Conservation (phyloP, 495 filamentous ascomycete genomes). For the Rostrohypoxylon terebratum region DNA sequence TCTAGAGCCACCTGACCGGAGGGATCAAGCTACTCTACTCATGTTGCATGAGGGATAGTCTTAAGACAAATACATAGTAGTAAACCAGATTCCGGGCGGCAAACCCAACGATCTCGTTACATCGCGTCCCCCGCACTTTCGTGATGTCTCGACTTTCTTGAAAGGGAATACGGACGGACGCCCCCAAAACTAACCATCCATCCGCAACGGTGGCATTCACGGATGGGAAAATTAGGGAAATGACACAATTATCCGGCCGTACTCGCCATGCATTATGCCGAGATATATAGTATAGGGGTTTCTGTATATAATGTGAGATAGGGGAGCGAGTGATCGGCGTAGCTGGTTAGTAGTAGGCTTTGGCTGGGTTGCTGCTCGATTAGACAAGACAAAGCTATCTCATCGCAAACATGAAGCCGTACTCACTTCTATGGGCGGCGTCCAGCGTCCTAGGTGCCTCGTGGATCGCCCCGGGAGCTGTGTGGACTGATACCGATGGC, state of each 20-base stretch:
- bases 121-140: conserved; percentile 31
- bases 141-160: conserved; percentile 20
- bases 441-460: conserved; percentile 46
- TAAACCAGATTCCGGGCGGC: conserved; percentile 11
- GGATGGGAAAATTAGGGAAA: conserved; percentile 26
- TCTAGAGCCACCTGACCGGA: not conserved
- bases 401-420: conserved; percentile 38
- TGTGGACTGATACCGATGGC: conserved; percentile 54
- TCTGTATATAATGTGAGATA: conserved; percentile 36
- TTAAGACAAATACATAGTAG: conserved; percentile 1
- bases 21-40: not conserved
- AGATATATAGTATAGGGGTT: conserved; percentile 23
- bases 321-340: conserved; percentile 29
- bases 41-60: conserved; percentile 1
- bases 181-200: conserved; percentile 14
- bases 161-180: conserved; percentile 36
- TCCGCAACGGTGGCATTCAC: conserved; percentile 37
- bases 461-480: conserved; percentile 52
- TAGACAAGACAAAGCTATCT: conserved; percentile 17
- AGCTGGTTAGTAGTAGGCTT: conserved; percentile 13
- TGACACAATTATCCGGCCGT: conserved; percentile 34
- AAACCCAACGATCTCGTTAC: conserved; percentile 23
- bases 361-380: conserved; percentile 8
- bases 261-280: conserved; percentile 41
- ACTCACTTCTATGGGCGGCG: conserved; percentile 31